Percentiles rank a stretch among this genome's conserved stretches.
phyloP scores from a whole-genome alignment of 306 rosid species.

The Prunus persica region Prunus_persica_NCBIv2 NC_034012.1:17963001-17963500 shows the following conservation, averaged over 20 bases:
- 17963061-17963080: slow-evolving; percentile 47
- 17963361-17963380: not conserved
- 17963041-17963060: slow-evolving; percentile 61
- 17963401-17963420: not conserved
- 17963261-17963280: slow-evolving; percentile 1
- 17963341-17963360: not conserved
- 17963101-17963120: slow-evolving; percentile 92
- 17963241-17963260: slow-evolving; percentile 10
- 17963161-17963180: slow-evolving; percentile 90
- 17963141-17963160: slow-evolving; percentile 75
- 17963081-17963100: slow-evolving; percentile 49
- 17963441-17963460: not conserved
- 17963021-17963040: slow-evolving; percentile 77
- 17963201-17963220: slow-evolving; percentile 20
- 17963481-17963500: not conserved
- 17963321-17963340: not conserved
- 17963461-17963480: not conserved
- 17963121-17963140: slow-evolving; percentile 79
- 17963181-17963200: slow-evolving; percentile 75
- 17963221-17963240: slow-evolving; percentile 8
- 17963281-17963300: not conserved
- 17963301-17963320: slow-evolving; percentile 15
- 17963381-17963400: not conserved
- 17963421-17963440: not conserved
- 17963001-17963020: slow-evolving; percentile 68